These are phyloP conservation scores for Canavalia ensiformis DNA, from an alignment of 306 rosid species.

Conservation along the genomic window DNA sequence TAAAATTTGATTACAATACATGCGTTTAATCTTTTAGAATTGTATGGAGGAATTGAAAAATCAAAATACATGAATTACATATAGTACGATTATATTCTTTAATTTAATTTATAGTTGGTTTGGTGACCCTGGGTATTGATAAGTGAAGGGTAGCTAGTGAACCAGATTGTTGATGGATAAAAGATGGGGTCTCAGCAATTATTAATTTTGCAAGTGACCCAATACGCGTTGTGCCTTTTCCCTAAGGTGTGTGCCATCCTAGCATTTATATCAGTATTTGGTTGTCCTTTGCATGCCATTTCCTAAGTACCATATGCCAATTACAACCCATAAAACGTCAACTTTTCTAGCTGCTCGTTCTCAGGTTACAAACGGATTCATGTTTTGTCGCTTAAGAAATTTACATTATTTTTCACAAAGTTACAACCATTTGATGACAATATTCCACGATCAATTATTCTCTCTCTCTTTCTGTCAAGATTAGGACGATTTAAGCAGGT, in stretches of 20 bases:
- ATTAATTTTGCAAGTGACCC: constrained; percentile 14
- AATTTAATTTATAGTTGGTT: too few relatives aligned
- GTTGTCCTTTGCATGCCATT: constrained; percentile 28
- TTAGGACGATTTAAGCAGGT: neutral
- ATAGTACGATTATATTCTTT: too few relatives aligned
- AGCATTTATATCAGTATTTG: neutral
- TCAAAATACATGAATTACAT: too few relatives aligned
- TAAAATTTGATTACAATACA: too few relatives aligned
- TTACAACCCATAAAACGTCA: neutral
- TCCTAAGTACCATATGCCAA: constrained; percentile 1
- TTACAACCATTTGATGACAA: neutral
- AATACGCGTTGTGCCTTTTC: neutral
- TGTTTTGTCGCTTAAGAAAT: neutral
- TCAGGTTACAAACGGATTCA: neutral
- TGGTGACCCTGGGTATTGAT: too few relatives aligned
- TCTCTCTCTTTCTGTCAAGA: neutral
- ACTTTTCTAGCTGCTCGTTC: neutral
- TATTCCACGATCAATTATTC: neutral
- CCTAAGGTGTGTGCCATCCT: constrained; percentile 9
- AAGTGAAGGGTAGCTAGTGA: neutral
- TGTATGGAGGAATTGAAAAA: too few relatives aligned
- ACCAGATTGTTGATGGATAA: neutral
- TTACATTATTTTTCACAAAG: neutral
- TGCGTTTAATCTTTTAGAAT: too few relatives aligned
- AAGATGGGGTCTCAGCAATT: constrained; percentile 15